Evolutionary conservation across 495 filamentous ascomycete genomes (phyloP).

Genomic region (Apodospora peruviana): DNA sequence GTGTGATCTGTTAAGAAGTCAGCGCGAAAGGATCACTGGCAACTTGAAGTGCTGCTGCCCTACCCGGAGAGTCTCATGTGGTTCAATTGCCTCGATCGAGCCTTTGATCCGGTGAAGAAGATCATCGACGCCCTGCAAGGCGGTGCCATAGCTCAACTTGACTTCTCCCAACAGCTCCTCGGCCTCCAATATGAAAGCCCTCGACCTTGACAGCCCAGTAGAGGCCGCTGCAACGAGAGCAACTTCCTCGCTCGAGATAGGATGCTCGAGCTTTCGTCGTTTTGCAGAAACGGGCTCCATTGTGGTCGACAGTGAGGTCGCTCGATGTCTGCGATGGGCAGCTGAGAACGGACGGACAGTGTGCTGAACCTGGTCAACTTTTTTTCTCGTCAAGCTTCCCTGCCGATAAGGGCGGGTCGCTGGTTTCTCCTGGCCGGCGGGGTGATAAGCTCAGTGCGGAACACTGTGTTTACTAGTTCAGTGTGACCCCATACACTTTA

Average conservation of each 20-base stretch:
- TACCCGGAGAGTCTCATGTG: slow-evolving; percentile 52
- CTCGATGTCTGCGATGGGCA: not conserved
- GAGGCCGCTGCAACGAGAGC: slow-evolving; percentile 23
- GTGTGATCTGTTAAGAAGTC: slow-evolving; percentile 56
- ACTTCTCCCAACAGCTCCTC: slow-evolving; percentile 74
- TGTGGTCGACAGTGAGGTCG: not conserved
- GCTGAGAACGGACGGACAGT: not conserved
- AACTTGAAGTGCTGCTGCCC: no score
- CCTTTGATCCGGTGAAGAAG: slow-evolving; percentile 66
- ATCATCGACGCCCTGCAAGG: slow-evolving; percentile 58
- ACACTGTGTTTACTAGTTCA: not conserved
- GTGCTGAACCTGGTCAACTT: slow-evolving; percentile 4
- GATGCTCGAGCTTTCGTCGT: slow-evolving; percentile 43
- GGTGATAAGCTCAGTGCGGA: slow-evolving; percentile 4
- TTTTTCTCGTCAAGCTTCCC: slow-evolving; percentile 15
- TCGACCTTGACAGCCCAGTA: slow-evolving; percentile 36
- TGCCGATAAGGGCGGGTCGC: slow-evolving; percentile 13
- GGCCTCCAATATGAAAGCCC: slow-evolving; percentile 80
- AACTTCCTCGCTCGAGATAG: slow-evolving; percentile 15
- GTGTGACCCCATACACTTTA: not conserved
- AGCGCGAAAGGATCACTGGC: no score
- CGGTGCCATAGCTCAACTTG: slow-evolving; percentile 61
- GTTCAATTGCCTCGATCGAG: slow-evolving; percentile 64
- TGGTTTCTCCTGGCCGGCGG: slow-evolving; percentile 12
- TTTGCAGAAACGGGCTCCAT: slow-evolving; percentile 43